Evolutionary conservation across 2,329 filamentous ascomycete genomes (phyloP).

Genomic region (Ophiostoma montium): DNA sequence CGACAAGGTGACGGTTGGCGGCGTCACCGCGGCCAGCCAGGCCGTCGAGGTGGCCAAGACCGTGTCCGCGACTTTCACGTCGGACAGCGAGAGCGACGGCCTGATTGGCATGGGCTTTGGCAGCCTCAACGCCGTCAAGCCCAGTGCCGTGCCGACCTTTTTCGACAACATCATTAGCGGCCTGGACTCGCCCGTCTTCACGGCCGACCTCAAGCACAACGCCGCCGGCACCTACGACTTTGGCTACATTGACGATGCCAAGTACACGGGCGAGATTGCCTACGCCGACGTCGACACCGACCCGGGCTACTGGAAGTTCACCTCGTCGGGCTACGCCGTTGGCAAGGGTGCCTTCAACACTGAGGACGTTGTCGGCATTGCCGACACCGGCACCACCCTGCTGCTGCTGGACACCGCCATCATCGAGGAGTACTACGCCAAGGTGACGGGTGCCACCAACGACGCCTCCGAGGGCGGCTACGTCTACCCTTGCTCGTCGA

Average conservation of each 20-base stretch:
- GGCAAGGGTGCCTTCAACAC: constrained; percentile 32
- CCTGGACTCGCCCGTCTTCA: constrained; percentile 36
- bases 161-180: constrained; percentile 22
- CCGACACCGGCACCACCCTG: constrained; percentile 30
- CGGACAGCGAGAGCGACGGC: constrained; percentile 14
- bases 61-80: constrained; percentile 17
- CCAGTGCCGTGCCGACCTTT: constrained; percentile 16
- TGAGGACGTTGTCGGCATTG: constrained; percentile 21
- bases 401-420: constrained; percentile 23
- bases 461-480: constrained; percentile 21
- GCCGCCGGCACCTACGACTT: constrained; percentile 33
- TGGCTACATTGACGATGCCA: constrained; percentile 37
- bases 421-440: constrained; percentile 26
- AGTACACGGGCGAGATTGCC: constrained; percentile 38
- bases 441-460: constrained; percentile 23
- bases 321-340: constrained; percentile 32
- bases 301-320: constrained; percentile 43
- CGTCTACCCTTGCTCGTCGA: constrained; percentile 22
- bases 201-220: constrained; percentile 27
- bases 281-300: constrained; percentile 34
- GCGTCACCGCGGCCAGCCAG: constrained; percentile 17
- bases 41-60: constrained; percentile 19
- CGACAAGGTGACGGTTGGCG: constrained; percentile 20
- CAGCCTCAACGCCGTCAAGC: constrained; percentile 19
- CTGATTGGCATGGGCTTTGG: constrained; percentile 19